Evolutionary conservation across 2,329 filamentous ascomycete genomes (phyloP), one percentile per base, ranked within the genome.

Genomic region (Aspergillus transmontanensis): DNA sequence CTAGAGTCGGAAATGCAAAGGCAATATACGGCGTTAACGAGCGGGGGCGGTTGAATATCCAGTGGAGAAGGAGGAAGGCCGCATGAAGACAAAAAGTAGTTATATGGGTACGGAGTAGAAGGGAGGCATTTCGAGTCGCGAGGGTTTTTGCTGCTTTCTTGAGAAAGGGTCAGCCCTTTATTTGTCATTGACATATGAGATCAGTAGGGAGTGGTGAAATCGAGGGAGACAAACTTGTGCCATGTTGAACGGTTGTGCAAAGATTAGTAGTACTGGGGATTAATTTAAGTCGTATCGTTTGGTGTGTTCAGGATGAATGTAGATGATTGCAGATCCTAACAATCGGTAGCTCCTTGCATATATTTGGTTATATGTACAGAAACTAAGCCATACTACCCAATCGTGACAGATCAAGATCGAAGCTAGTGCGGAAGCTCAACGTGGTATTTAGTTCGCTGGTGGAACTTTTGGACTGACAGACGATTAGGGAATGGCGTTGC

Each of bases 21-120:
- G 93, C 65, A 63, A 87, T 75, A 79, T 96, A 99, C 64, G 87
- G 82, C 58, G 89, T 78, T 26, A 89, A 75, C 14, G 83, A 90
- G 39, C 86, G 83, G 64, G 84, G 83, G 73, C 90, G 85, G 76
- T 91, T 80, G 73, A 90, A 72, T 60, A 86, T 70, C 71, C 90
- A 84, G 77, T 91, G 88, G 64, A 90, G 85, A 58, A 93, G 74
- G 63, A 96, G 83, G 82, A 94, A 97, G 74, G 93, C 74, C 62
- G 77, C 73, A 77, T 98, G 93, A 74, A 96, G 81, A 68, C 82
- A 74, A 65, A 92, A 82, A 53, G 92, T 89, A 66, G 91, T 90
- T 60, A 92, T 82, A 77, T 97, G 94, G 30, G 95, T 92, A 74
- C 89, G 92, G 75, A 90, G 91, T 54, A 99, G 88, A 50, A 90